phyloP scores from a whole-genome alignment of 2,329 filamentous ascomycete genomes.

The Orbilia quercus region DNA sequence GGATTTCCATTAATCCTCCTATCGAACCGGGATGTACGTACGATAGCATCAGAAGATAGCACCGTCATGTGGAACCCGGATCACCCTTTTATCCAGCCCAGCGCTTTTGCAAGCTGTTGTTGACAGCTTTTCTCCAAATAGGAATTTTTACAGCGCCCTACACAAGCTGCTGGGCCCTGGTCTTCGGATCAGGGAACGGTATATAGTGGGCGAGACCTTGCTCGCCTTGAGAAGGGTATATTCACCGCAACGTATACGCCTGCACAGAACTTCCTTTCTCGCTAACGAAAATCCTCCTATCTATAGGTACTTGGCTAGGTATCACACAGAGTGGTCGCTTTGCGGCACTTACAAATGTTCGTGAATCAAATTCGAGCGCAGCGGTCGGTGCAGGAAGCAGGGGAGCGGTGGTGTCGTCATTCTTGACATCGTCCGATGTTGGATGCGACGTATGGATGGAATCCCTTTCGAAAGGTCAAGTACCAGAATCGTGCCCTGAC shows the following conservation, averaged over 20 bases:
- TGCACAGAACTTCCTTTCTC: no score
- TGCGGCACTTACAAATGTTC: slow-evolving; percentile 75
- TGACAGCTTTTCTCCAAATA: slow-evolving; percentile 8
- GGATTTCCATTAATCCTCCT: slow-evolving; percentile 77
- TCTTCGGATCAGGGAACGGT: background rate
- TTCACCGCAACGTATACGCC: background rate
- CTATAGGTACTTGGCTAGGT: slow-evolving; percentile 74
- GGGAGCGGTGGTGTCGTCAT: slow-evolving; percentile 70
- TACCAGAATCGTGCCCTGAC: slow-evolving; percentile 68
- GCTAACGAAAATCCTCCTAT: background rate
- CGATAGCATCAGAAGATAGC: no score
- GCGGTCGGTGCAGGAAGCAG: slow-evolving; percentile 69
- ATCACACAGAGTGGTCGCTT: slow-evolving; percentile 71
- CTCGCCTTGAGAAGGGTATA: slow-evolving; percentile 45
- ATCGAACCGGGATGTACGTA: slow-evolving; percentile 76
- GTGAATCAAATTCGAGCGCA: slow-evolving; percentile 68
- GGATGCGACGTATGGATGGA: slow-evolving; percentile 12
- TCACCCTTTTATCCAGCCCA: background rate
- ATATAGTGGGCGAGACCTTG: slow-evolving; percentile 45
- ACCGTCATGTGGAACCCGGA: no score
- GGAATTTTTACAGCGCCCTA: slow-evolving; percentile 52
- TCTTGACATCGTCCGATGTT: slow-evolving; percentile 61
- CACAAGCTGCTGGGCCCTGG: slow-evolving; percentile 50
- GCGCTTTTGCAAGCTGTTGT: background rate
- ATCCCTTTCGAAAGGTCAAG: slow-evolving; percentile 63